Percentiles rank a stretch among this genome's conserved stretches.
phyloP scores from a whole-genome alignment of 306 rosid genomes.

The Benincasa hispida region DNA sequence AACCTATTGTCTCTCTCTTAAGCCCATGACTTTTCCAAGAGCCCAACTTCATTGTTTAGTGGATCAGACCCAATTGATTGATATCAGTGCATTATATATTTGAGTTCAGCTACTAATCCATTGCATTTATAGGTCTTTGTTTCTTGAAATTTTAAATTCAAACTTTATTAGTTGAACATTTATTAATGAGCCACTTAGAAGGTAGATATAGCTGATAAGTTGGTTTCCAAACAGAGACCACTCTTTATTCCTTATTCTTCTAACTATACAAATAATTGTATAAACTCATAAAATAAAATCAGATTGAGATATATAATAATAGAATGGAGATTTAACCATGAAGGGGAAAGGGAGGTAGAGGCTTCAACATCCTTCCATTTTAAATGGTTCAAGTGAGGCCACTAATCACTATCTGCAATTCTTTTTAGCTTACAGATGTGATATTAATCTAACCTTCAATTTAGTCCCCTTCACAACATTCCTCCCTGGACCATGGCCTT shows the following conservation, averaged over 20 bases:
- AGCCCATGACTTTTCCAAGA: not conserved
- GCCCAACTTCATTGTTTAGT: not conserved
- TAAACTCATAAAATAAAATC: not conserved
- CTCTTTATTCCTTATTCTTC: not conserved
- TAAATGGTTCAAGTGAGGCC: not conserved
- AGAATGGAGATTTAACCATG: not conserved
- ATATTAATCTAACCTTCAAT: slow-evolving; percentile 6
- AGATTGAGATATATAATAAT: not conserved
- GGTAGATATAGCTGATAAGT: not conserved
- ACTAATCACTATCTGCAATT: not conserved
- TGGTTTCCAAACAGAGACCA: not conserved
- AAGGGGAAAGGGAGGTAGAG: slow-evolving; percentile 3
- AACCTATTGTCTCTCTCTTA: not conserved
- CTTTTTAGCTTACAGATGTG: not conserved
- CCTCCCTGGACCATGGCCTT: slow-evolving; percentile 7
- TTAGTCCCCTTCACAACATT: slow-evolving; percentile 9
- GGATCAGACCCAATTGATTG: not conserved
- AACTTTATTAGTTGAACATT: not conserved
- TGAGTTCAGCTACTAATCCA: not conserved
- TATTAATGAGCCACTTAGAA: not conserved
- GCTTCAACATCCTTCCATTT: not conserved
- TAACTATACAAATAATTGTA: slow-evolving; percentile 1
- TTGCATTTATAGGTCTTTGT: not conserved
- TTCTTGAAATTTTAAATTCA: not conserved
- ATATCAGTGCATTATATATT: not conserved